These are phyloP conservation scores for Bidens hawaiensis DNA, from an alignment of 140 eudicot genomes.

Conservation along the genomic window DNA sequence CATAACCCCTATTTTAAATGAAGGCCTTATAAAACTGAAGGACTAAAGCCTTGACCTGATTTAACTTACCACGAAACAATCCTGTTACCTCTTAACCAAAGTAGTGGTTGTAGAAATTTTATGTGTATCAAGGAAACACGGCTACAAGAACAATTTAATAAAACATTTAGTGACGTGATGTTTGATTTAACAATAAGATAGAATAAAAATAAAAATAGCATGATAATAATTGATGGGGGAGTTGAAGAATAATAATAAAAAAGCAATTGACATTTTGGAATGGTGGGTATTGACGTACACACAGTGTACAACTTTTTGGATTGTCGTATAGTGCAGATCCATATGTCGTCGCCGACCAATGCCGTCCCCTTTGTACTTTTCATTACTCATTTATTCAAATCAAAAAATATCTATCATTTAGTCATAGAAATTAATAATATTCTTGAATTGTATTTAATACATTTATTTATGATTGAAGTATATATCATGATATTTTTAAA, in stretches of 20 bases:
- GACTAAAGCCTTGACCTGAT: too few relatives aligned
- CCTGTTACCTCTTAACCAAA: too few relatives aligned
- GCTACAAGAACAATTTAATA: neutral
- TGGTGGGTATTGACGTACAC: conserved; percentile 20
- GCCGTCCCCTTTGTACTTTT: neutral
- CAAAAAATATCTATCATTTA: too few relatives aligned
- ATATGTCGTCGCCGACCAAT: conserved; percentile 23
- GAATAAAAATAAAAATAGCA: neutral
- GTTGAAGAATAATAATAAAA: conserved; percentile 13
- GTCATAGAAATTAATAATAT: too few relatives aligned
- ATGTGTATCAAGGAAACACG: too few relatives aligned
- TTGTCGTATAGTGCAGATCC: conserved; percentile 12
- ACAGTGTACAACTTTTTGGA: neutral
- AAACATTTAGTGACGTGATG: neutral
- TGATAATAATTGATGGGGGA: conserved; percentile 16
- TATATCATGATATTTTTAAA: too few relatives aligned
- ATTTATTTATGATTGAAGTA: too few relatives aligned
- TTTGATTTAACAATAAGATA: neutral
- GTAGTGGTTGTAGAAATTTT: too few relatives aligned
- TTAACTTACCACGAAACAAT: too few relatives aligned
- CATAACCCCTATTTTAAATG: too few relatives aligned
- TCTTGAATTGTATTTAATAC: too few relatives aligned
- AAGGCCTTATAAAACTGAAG: too few relatives aligned
- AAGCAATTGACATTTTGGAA: conserved; percentile 14
- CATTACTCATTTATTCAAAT: neutral